Conservation (phyloP, 352 stramenopile species). For the Pythium guiyangense region DNA sequence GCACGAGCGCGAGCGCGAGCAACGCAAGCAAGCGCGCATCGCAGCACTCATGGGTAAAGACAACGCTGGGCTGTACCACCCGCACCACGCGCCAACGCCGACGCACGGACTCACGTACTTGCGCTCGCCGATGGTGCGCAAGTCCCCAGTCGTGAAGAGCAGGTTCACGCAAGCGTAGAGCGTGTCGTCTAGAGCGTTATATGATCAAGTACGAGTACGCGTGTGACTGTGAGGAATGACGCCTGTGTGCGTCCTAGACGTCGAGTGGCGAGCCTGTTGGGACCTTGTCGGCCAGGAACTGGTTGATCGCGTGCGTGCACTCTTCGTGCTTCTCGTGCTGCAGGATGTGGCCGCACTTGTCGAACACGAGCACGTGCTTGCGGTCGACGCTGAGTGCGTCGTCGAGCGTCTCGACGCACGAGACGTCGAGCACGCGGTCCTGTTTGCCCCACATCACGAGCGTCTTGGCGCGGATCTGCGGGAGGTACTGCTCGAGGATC, state of each 20-base stretch:
- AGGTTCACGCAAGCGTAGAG: conserved; percentile 9
- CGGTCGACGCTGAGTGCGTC: conserved; percentile 33
- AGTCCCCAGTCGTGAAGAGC: conserved; percentile 8
- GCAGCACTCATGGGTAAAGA: conserved; percentile 8
- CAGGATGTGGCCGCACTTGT: conserved; percentile 64
- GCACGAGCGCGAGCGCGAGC: conserved; percentile 42
- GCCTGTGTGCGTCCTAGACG: not conserved
- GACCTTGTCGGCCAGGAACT: conserved; percentile 31
- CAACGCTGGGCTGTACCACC: not conserved
- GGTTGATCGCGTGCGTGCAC: conserved; percentile 58
- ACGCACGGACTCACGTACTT: conserved; percentile 49
- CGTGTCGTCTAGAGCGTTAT: not conserved
- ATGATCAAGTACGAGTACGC: not conserved
- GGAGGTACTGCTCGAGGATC: conserved; percentile 57
- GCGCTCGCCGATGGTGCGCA: conserved; percentile 35
- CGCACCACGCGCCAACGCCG: conserved; percentile 13
- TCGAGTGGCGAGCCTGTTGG: not conserved
- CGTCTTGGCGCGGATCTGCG: conserved; percentile 44
- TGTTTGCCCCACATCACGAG: conserved; percentile 73
- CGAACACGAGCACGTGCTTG: conserved; percentile 41
- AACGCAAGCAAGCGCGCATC: conserved; percentile 30
- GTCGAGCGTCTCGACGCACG: conserved; percentile 54
- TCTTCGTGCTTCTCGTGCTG: conserved; percentile 62
- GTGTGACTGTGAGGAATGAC: not conserved
- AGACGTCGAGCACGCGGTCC: conserved; percentile 65